Percentiles rank a stretch among this genome's conserved stretches.
Conservation (phyloP, 345 rosid species). For the Linum trigynum region DNA sequence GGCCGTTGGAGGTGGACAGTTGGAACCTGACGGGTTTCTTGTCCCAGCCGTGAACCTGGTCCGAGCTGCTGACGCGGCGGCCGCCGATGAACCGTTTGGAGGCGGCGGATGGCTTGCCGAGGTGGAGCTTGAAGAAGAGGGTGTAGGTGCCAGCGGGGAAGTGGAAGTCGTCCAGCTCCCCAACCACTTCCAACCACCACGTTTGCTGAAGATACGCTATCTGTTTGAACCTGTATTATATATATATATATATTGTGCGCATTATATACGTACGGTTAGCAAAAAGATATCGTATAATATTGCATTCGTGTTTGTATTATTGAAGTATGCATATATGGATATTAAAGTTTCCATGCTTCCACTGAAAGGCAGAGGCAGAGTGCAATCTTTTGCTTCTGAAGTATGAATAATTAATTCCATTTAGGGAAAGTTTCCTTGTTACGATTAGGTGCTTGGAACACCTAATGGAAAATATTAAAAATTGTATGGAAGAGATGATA, state of each 20-base stretch:
- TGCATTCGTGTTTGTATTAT: too few species aligned
- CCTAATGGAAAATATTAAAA: too few species aligned
- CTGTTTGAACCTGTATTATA: constrained; percentile 1
- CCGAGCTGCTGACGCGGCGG: not conserved
- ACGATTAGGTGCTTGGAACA: too few species aligned
- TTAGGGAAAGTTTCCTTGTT: too few species aligned
- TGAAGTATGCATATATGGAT: too few species aligned
- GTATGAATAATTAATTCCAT: too few species aligned
- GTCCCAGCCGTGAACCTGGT: constrained; percentile 10
- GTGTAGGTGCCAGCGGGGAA: constrained; percentile 5
- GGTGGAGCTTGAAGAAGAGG: constrained; percentile 9
- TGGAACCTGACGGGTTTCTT: constrained; percentile 9
- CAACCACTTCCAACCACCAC: constrained; percentile 9
- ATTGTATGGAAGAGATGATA: too few species aligned
- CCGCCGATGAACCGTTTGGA: not conserved
- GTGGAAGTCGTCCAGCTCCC: constrained; percentile 5
- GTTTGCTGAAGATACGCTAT: constrained; percentile 9
- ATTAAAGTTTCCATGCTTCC: too few species aligned
- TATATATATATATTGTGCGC: not conserved
- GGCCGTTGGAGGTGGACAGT: constrained; percentile 8
- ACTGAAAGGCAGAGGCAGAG: too few species aligned
- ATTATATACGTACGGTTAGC: not conserved
- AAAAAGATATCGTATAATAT: not conserved
- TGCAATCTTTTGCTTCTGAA: too few species aligned
- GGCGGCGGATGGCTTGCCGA: constrained; percentile 12